phyloP scores from a whole-genome alignment of 2,329 filamentous ascomycete species.

The Raffaelea albimanens region DNA sequence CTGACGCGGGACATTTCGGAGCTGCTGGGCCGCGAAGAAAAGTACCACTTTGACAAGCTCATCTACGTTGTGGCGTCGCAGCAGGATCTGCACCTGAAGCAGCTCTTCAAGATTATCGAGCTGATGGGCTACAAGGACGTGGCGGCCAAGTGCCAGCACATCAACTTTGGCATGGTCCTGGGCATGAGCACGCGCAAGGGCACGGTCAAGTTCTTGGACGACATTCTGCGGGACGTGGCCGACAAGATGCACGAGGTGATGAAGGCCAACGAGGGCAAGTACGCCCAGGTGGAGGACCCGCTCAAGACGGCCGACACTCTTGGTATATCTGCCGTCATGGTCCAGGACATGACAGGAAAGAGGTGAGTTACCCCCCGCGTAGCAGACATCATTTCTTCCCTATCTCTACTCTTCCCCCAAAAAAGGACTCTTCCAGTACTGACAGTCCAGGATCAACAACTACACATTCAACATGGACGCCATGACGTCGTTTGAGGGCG shows the following conservation, averaged over 20 bases:
- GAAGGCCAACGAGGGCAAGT: conserved; percentile 83
- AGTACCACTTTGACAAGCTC: conserved; percentile 66
- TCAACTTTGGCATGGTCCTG: conserved; percentile 66
- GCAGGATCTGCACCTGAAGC: conserved; percentile 63
- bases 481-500: conserved; percentile 78
- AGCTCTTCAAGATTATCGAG: conserved; percentile 69
- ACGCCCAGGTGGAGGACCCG: conserved; percentile 78
- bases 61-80: conserved; percentile 68
- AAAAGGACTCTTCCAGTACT: background rate
- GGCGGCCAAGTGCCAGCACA: conserved; percentile 58
- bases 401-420: too few species aligned
- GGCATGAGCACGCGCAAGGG: conserved; percentile 64
- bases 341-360: conserved; percentile 96
- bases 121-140: conserved; percentile 61
- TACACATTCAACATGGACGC: conserved; percentile 69
- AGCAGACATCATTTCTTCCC: too few species aligned
- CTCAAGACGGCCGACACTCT: conserved; percentile 74
- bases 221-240: conserved; percentile 68
- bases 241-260: conserved; percentile 99
- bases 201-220: conserved; percentile 65
- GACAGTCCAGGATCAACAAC: conserved; percentile 45
- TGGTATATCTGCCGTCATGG: conserved; percentile 93
- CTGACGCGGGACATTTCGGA: conserved; percentile 72
- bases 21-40: conserved; percentile 53
- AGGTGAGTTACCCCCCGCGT: conserved; percentile 38